Evolutionary conservation across 208 protist species (phyloP).

Genomic region (Vickermania ingenoplastis): DNA sequence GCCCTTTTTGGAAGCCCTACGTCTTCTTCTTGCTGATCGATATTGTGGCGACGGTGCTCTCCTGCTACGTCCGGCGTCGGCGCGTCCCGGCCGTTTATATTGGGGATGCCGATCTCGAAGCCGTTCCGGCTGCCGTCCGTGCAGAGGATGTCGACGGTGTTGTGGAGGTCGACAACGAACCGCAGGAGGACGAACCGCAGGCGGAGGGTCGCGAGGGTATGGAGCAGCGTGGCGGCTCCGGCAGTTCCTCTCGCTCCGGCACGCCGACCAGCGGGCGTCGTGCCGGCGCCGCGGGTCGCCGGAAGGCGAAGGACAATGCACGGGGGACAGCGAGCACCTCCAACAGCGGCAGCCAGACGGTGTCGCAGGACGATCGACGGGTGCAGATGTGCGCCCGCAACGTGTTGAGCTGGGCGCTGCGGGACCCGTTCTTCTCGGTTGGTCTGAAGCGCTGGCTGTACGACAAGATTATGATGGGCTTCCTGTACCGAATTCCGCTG

Average conservation of each 20-base stretch:
- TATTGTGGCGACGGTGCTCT: background rate
- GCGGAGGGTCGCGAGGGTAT: background rate
- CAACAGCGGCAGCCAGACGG: constrained; percentile 14
- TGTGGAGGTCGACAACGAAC: background rate
- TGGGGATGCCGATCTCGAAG: background rate
- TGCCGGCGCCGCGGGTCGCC: background rate
- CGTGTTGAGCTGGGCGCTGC: constrained; percentile 35
- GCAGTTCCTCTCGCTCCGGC: background rate
- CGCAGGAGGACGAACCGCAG: background rate
- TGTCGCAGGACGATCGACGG: constrained; percentile 57
- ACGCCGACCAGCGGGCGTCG: background rate
- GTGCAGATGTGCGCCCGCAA: constrained; percentile 58
- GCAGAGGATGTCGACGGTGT: background rate
- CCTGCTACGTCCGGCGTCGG: background rate
- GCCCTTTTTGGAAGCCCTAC: background rate
- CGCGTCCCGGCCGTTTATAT: constrained; percentile 3
- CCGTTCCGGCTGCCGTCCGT: background rate
- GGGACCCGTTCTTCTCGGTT: constrained; percentile 74
- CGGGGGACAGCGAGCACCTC: constrained; percentile 3
- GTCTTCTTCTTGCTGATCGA: background rate
- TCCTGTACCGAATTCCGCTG: constrained; percentile 61
- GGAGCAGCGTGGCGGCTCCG: background rate
- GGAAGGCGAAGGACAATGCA: constrained; percentile 1
- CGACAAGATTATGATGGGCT: constrained; percentile 50
- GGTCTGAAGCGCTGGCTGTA: constrained; percentile 62